Evolutionary conservation across 1,284 basidiomycete genomes (phyloP), one percentile per base, ranked within the genome.

Genomic region (Exobasidium rhododendri): DNA sequence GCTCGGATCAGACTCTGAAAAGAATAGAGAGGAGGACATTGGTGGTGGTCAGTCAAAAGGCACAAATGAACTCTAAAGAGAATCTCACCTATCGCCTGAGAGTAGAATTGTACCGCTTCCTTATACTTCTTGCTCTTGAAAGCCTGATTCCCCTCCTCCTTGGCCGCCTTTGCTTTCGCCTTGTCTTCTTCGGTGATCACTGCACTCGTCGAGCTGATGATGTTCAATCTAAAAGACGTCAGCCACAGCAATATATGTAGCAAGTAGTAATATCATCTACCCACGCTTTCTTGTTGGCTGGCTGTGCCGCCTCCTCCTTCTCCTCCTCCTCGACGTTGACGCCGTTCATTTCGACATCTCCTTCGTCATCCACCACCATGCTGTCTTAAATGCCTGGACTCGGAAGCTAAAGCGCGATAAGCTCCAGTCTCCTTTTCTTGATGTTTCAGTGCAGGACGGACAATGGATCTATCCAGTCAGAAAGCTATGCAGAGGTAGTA

Each of bases 1-100:
- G 3, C 83, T 75, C 0, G 88, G 83, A 64, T 87, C 86, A 61
- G 88, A 80, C 63, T 86, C 86, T 88, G 76, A 56, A 65, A n/a
- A n/a, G n/a, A n/a, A n/a, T n/a, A n/a, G n/a, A 24, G 20, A 32
- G 28, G 35, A 24, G 58, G 35, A 11, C 28, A 35, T 5, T 17
- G 46, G 43, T 4, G 20, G 4, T 7, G 4, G 31, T n/a, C n/a
- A n/a, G n/a, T n/a, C n/a, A n/a, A n/a, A n/a, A n/a, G n/a, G n/a
- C n/a, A n/a, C n/a, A n/a, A n/a, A n/a, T n/a, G n/a, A n/a, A n/a
- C n/a, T n/a, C n/a, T n/a, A 4, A 56, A 43, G 22, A 56, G 24
- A 32, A 17, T 28, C 59, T 61, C 59, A 61, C 59, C 53, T 50
- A 72, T 66, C 3, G 74, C 74, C 11, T 63, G 55, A 4, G 73